Base-by-base conservation (phyloP, 495 filamentous ascomycete genomes). In the Lasiosphaeria miniovina region DNA sequence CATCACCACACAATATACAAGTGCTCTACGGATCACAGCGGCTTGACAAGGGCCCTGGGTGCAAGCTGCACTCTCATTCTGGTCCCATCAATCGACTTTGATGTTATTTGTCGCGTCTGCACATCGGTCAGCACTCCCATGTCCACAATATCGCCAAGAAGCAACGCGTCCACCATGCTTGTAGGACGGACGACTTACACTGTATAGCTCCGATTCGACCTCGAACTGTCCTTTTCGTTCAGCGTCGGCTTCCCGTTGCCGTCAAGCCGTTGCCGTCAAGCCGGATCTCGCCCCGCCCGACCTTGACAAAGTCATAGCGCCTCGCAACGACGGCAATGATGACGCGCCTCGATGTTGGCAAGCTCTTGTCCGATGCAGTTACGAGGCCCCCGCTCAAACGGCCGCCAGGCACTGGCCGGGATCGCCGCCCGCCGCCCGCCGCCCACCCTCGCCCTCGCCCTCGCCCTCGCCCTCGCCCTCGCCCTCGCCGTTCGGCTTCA, bases 301-400 rank as follows among this genome's bases (percentile, higher is more conserved):
- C 69, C 63, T 81, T 82, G 40, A 55, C 54, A 61, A 79, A 78
- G 34, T 79, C 72, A 58, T 73, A 80, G 11, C 67, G 64, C 11
- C 78, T 67, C 12, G 69, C 72, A 9, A 74, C 63, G 11, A 62
- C 61, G 9, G 77, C 77, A 5, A 80, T 55, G 45, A 72, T 68
- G 58, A 75, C 68, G 1, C 3, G 68, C 65, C 61, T 77, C 74
- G 45, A 77, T 70, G 46, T 69, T 79, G 0, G 81, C 80, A n/a
- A 86, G 70, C 36, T 82, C 80, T 61, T 83, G 80, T 0, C 84
- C 83, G 40, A 87, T 83, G 60, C 84, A 86, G 54, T 73, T 77
- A 2, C 83, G 61, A 4, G 83, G 81, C 0, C 84, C 83, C 2
- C 74, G 70, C 64, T 84, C 80, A 56, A 86, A 86, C 6, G 80